These are phyloP conservation scores for Hyaloscypha bicolor DNA, from an alignment of 495 filamentous ascomycete species.

Conservation along the genomic window DNA sequence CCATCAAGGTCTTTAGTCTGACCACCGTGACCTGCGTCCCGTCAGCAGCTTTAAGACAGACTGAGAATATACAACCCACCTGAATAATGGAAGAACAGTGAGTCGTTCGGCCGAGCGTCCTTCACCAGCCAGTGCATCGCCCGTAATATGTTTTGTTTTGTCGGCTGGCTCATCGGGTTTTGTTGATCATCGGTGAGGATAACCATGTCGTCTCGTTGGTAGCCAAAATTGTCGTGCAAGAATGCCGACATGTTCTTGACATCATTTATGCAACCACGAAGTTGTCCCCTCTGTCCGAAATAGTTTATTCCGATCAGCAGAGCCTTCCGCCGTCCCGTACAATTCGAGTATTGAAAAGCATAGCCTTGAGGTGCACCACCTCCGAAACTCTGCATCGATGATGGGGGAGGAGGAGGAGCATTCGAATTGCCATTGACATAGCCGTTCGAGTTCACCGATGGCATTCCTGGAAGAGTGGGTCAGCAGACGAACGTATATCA, in stretches of 20 bases:
- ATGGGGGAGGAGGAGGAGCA: slow-evolving; percentile 62
- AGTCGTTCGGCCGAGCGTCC: slow-evolving; percentile 91
- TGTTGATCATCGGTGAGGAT: slow-evolving; percentile 96
- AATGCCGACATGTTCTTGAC: slow-evolving; percentile 97
- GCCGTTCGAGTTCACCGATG: slow-evolving; percentile 50
- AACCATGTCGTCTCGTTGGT: slow-evolving; percentile 97
- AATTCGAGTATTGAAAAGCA: slow-evolving; percentile 88
- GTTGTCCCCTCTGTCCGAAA: slow-evolving; percentile 87
- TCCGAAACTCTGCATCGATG: slow-evolving; percentile 67
- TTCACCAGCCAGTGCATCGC: slow-evolving; percentile 99
- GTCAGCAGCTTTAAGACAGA: slow-evolving; percentile 16
- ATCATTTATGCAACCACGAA: slow-evolving; percentile 96
- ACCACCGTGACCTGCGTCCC: slow-evolving; percentile 78
- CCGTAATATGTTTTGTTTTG: slow-evolving; percentile 91
- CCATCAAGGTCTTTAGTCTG: slow-evolving; percentile 96
- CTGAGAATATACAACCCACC: slow-evolving; percentile 54
- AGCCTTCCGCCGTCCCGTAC: slow-evolving; percentile 88
- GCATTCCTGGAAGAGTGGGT: slow-evolving; percentile 38
- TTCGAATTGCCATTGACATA: slow-evolving; percentile 53
- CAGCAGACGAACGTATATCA: neutral
- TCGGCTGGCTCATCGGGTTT: slow-evolving; percentile 95
- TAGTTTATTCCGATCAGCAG: slow-evolving; percentile 98
- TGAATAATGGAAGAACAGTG: slow-evolving; percentile 98
- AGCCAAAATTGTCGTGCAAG: slow-evolving; percentile 87
- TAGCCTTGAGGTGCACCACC: slow-evolving; percentile 77